Conservation (phyloP, 2,329 filamentous ascomycete genomes). For the Delphinella strobiligena region DNA sequence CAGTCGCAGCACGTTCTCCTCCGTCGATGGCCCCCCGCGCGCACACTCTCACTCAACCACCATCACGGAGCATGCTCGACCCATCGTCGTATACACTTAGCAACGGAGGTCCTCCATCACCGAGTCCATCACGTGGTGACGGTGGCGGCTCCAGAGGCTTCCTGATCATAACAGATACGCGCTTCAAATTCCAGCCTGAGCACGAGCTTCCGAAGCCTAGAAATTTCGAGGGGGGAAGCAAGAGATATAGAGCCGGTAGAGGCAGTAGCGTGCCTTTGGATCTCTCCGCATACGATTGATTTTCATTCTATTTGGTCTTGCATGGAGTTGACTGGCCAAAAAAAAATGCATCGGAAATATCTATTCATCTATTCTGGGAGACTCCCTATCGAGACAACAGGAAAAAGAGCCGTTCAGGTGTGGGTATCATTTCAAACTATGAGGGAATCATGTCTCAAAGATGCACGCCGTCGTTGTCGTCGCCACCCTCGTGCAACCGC, state of each 20-base stretch:
- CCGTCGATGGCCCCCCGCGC: conserved; percentile 17
- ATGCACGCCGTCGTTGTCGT: conserved; percentile 49
- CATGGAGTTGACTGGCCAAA: background rate
- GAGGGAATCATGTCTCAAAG: conserved; percentile 35
- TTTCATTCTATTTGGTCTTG: background rate
- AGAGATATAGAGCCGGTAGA: conserved; percentile 77
- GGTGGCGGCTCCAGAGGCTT: conserved; percentile 1
- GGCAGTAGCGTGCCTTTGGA: conserved; percentile 91
- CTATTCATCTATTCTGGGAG: too few relatives aligned
- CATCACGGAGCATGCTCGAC: conserved; percentile 12
- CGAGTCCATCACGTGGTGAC: conserved; percentile 6
- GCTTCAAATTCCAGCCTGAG: conserved; percentile 84
- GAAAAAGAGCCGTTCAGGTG: too few relatives aligned
- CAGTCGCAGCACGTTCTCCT: conserved; percentile 20
- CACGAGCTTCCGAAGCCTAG: conserved; percentile 72
- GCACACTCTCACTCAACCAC: conserved; percentile 8
- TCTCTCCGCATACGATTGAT: conserved; percentile 46
- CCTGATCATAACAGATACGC: conserved; percentile 57
- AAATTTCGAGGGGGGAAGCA: conserved; percentile 61
- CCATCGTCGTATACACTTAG: conserved; percentile 24
- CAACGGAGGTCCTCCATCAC: conserved; percentile 22
- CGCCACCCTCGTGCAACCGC: conserved; percentile 34
- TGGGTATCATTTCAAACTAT: too few relatives aligned
- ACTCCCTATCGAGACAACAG: too few relatives aligned
- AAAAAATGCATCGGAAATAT: too few relatives aligned